Evolutionary conservation across 768 basidiomycete species (phyloP).

Genomic region (Gyrodon lividus): DNA sequence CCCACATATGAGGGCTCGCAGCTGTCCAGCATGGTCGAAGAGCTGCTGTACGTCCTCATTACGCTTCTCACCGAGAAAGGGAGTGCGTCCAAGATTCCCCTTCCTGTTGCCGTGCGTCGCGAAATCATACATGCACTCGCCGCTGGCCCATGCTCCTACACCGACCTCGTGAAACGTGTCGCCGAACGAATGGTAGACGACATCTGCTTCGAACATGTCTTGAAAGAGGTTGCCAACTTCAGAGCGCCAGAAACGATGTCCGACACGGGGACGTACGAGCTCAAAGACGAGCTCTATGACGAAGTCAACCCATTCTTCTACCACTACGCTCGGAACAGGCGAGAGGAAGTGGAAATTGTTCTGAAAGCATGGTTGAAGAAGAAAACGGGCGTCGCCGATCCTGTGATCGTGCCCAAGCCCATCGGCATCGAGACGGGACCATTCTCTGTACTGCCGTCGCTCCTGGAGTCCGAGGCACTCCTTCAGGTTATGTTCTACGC

Average conservation of each 20-base stretch:
- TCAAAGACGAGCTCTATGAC: conserved; percentile 77
- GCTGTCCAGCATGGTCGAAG: conserved; percentile 85
- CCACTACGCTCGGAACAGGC: conserved; percentile 91
- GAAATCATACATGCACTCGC: conserved; percentile 92
- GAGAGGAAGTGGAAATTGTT: conserved; percentile 85
- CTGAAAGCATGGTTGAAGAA: conserved; percentile 67
- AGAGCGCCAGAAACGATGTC: conserved; percentile 72
- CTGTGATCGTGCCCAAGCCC: conserved; percentile 73
- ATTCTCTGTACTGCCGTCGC: conserved; percentile 60
- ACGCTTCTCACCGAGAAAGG: conserved; percentile 82
- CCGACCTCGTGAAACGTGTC: conserved; percentile 87
- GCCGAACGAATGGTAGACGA: conserved; percentile 89
- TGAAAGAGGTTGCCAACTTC: conserved; percentile 80
- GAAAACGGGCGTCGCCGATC: conserved; percentile 56
- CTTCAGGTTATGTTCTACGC: conserved; percentile 84
- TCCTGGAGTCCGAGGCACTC: conserved; percentile 69
- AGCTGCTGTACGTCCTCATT: conserved; percentile 84
- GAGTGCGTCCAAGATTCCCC: conserved; percentile 65
- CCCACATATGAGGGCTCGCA: conserved; percentile 67
- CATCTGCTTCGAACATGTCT: conserved; percentile 73
- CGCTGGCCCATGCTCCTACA: conserved; percentile 83
- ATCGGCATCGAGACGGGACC: conserved; percentile 66
- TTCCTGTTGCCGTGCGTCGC: conserved; percentile 63
- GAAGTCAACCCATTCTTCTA: conserved; percentile 96
- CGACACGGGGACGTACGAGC: conserved; percentile 85